Conservation (phyloP, 1,284 basidiomycete genomes). For the Trametes pubescens region DNA sequence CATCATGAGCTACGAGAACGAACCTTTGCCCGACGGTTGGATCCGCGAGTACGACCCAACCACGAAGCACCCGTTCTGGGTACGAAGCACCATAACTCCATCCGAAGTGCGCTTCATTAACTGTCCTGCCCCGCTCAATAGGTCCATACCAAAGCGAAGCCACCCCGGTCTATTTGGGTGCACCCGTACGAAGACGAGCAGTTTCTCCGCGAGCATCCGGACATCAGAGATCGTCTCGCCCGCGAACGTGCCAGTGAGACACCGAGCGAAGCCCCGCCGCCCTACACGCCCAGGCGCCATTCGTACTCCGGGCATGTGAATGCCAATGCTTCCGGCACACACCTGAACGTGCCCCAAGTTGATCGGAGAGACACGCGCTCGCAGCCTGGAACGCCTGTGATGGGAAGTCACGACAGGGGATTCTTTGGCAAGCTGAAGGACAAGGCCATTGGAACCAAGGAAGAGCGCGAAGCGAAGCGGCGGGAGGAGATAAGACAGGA, state of each 20-base stretch:
- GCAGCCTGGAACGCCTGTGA: constrained; percentile 32
- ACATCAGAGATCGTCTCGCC: constrained; percentile 49
- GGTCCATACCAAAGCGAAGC: constrained; percentile 71
- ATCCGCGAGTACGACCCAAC: constrained; percentile 58
- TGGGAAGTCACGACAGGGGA: constrained; percentile 50
- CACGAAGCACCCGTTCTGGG: constrained; percentile 55
- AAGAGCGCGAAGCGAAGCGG: constrained; percentile 56
- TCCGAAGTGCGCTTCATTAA: constrained; percentile 22
- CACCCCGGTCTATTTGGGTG: constrained; percentile 75
- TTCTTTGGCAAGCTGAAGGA: constrained; percentile 69
- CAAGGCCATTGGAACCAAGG: constrained; percentile 67
- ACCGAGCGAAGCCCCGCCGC: constrained; percentile 32
- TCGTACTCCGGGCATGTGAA: constrained; percentile 39
- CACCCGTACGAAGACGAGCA: constrained; percentile 76
- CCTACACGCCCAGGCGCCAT: constrained; percentile 44
- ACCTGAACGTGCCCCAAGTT: constrained; percentile 16
- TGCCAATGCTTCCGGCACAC: constrained; percentile 14
- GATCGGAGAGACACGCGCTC: constrained; percentile 26
- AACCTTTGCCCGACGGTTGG: constrained; percentile 67
- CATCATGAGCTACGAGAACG: constrained; percentile 35
- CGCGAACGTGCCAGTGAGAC: constrained; percentile 27
- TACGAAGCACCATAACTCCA: constrained; percentile 32
- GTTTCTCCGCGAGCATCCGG: constrained; percentile 65
- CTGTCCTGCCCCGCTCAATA: constrained; percentile 32
- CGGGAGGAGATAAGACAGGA: constrained; percentile 48